These are phyloP conservation scores for Fusarium abutilonis DNA, from an alignment of 2,329 filamentous ascomycete species.

Conservation along the genomic window DNA sequence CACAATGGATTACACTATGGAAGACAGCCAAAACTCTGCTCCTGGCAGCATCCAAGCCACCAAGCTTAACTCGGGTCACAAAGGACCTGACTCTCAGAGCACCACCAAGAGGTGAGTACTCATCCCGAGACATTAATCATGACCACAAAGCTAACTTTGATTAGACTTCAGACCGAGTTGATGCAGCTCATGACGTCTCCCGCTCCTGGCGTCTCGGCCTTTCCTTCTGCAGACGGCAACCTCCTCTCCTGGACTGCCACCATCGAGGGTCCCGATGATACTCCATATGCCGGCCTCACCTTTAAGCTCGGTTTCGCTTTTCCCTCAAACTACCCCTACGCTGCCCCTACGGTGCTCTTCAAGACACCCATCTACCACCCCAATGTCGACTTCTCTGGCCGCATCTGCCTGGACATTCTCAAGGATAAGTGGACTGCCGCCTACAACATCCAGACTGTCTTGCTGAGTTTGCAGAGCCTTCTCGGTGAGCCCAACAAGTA, in stretches of 20 bases:
- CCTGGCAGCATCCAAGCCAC: slow-evolving; percentile 69
- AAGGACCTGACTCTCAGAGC: slow-evolving; percentile 73
- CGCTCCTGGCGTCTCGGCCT: slow-evolving; percentile 92
- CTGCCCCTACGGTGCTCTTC: slow-evolving; percentile 90
- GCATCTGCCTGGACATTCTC: slow-evolving; percentile 96
- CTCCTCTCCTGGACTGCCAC: slow-evolving; percentile 93
- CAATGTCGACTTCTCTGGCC: slow-evolving; percentile 95
- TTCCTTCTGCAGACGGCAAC: slow-evolving; percentile 90
- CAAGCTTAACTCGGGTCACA: slow-evolving; percentile 68
- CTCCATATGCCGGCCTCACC: slow-evolving; percentile 86
- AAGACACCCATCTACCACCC: slow-evolving; percentile 99
- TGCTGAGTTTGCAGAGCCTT: slow-evolving; percentile 93
- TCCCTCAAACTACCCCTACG: slow-evolving; percentile 91
- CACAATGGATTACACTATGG: slow-evolving; percentile 58
- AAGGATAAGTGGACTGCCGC: slow-evolving; percentile 99
- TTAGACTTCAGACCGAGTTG: slow-evolving; percentile 92
- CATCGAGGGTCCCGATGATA: slow-evolving; percentile 89
- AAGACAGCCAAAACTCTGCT: slow-evolving; percentile 72
- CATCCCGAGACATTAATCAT: slow-evolving; percentile 3
- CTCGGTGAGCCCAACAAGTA: slow-evolving; percentile 99
- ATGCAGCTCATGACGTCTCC: slow-evolving; percentile 99
- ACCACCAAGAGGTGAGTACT: slow-evolving; percentile 76
- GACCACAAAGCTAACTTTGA: slow-evolving; percentile 13
- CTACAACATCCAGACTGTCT: slow-evolving; percentile 93
- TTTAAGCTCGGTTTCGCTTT: slow-evolving; percentile 95